Evolutionary conservation across 352 stramenopile genomes (phyloP).

Genomic region (Pythium scleroteichum): DNA sequence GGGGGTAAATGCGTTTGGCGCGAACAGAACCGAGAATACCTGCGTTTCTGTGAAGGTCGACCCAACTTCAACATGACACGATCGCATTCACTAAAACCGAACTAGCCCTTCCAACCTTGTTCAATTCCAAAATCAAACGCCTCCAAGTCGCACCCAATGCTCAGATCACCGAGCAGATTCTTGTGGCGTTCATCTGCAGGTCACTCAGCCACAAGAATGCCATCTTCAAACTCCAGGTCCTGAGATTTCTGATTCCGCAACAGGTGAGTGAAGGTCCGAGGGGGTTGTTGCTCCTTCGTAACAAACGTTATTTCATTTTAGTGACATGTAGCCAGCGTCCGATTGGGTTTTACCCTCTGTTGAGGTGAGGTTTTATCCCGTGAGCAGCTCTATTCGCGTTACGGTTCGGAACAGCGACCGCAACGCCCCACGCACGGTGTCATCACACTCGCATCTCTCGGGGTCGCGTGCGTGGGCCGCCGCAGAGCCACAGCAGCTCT

Average conservation of each 20-base stretch:
- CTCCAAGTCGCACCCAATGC: too few relatives aligned
- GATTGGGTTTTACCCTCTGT: neutral
- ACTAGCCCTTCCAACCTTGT: too few relatives aligned
- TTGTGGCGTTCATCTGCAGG: too few relatives aligned
- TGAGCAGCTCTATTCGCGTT: neutral
- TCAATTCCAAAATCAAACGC: too few relatives aligned
- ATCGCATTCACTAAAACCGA: too few relatives aligned
- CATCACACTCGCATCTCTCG: neutral
- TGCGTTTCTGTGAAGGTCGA: too few relatives aligned
- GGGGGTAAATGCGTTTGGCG: too few relatives aligned
- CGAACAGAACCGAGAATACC: too few relatives aligned
- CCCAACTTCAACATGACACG: too few relatives aligned
- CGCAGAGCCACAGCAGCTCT: neutral
- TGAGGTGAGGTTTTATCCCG: neutral
- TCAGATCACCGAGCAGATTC: too few relatives aligned
- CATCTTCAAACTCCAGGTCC: neutral
- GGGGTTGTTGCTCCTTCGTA: neutral
- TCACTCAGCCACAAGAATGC: too few relatives aligned
- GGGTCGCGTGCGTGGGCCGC: too few relatives aligned
- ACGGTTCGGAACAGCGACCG: neutral
- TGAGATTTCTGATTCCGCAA: neutral
- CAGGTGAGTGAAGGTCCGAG: neutral
- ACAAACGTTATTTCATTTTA: neutral
- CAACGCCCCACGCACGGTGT: neutral
- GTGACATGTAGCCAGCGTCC: neutral